Conservation (phyloP, 305 asterid species). For the Coffea humblotiana region DNA sequence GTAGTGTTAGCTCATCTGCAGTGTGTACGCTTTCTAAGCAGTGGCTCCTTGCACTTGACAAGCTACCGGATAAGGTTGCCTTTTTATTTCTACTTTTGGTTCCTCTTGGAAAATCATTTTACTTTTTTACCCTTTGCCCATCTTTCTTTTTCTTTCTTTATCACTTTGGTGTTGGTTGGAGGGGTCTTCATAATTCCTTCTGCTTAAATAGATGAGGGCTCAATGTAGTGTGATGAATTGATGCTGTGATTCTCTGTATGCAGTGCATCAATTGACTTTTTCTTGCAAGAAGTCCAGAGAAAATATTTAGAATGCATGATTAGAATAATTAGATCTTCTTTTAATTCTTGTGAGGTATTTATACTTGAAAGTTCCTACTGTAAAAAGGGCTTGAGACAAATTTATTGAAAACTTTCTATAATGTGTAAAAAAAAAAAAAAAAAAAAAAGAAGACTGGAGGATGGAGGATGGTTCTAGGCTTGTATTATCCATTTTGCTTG, state of each 20-base stretch:
- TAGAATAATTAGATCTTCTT: neutral
- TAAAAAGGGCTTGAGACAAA: neutral
- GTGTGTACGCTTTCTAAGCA: constrained; percentile 41
- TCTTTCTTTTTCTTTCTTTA: neutral
- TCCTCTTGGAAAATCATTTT: neutral
- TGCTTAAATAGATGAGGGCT: neutral
- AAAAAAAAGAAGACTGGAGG: neutral
- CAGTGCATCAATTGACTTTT: too few relatives aligned
- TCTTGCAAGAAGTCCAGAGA: neutral
- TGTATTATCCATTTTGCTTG: neutral
- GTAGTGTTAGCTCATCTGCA: constrained; percentile 32
- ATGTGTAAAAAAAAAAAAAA: neutral
- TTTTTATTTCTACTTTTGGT: neutral
- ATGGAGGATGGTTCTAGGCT: neutral
- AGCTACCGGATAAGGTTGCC: constrained; percentile 65
- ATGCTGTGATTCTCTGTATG: neutral
- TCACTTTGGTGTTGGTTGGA: neutral
- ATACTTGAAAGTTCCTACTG: too few relatives aligned
- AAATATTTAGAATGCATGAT: neutral
- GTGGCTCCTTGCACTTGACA: constrained; percentile 60
- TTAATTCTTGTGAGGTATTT: neutral
- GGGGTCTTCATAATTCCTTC: neutral
- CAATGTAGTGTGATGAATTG: neutral
- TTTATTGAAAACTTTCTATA: neutral
- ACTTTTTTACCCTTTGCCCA: neutral